phyloP scores from a whole-genome alignment of 192 early-diverging fungal species.

The Radiomyces spectabilis region DNA sequence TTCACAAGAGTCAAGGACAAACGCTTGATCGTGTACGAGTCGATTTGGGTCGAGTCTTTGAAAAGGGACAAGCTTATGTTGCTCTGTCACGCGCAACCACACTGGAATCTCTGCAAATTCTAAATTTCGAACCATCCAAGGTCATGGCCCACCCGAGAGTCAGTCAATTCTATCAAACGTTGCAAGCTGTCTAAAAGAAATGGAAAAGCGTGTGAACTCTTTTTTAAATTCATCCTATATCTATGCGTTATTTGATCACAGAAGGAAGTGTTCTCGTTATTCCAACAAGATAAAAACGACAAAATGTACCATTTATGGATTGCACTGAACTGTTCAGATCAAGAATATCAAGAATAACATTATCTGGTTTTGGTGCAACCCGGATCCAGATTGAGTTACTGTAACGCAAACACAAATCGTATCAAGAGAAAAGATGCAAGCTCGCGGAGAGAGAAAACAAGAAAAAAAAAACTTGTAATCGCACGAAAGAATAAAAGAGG shows the following conservation, averaged over 20 bases:
- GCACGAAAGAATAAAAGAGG: neutral
- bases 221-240: no score
- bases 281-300: neutral
- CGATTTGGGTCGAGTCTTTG: conserved; percentile 72
- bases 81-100: conserved; percentile 71
- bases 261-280: neutral
- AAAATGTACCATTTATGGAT: neutral
- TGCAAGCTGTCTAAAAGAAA: neutral
- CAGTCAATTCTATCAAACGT: conserved; percentile 49
- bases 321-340: no score
- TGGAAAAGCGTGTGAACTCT: neutral
- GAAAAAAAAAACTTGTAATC: neutral
- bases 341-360: no score
- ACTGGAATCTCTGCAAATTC: conserved; percentile 62
- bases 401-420: neutral
- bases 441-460: no score
- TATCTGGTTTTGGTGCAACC: no score
- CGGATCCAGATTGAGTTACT: no score
- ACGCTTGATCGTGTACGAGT: conserved; percentile 71
- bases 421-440: neutral
- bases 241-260: no score
- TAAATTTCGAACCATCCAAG: conserved; percentile 53
- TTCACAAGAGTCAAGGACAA: conserved; percentile 87
- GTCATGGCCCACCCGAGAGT: conserved; percentile 73
- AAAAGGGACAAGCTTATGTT: conserved; percentile 82